A percentile compares a stretch with the other conserved stretches of the same genome.
phyloP scores from a whole-genome alignment of 2,329 filamentous ascomycete species.

The Microcyclospora tardicrescens region DNA sequence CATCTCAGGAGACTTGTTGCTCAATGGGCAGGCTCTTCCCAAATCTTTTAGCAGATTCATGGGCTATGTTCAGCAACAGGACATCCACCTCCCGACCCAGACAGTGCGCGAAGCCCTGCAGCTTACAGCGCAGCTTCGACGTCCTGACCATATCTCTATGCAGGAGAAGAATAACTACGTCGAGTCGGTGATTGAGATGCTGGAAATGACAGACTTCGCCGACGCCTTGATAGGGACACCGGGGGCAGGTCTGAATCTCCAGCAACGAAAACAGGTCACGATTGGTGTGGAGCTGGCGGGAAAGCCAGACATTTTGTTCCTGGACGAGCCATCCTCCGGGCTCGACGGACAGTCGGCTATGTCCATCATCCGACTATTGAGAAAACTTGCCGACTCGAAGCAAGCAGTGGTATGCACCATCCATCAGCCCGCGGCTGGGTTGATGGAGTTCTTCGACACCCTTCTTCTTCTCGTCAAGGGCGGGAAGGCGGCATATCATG shows the following conservation, averaged over 20 bases:
- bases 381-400: slow-evolving; percentile 52
- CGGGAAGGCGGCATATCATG: slow-evolving; percentile 55
- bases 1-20: slow-evolving; percentile 32
- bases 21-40: slow-evolving; percentile 28
- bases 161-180: slow-evolving; percentile 56
- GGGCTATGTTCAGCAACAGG: slow-evolving; percentile 49
- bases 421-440: slow-evolving; percentile 54
- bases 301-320: slow-evolving; percentile 48
- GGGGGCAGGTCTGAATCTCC: slow-evolving; percentile 41
- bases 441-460: slow-evolving; percentile 55
- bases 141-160: slow-evolving; percentile 42
- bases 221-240: slow-evolving; percentile 49
- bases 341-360: slow-evolving; percentile 57
- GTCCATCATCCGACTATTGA: slow-evolving; percentile 51
- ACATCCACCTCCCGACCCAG: slow-evolving; percentile 52
- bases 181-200: slow-evolving; percentile 47
- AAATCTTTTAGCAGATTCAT: slow-evolving; percentile 38
- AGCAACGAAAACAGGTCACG: slow-evolving; percentile 45
- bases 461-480: slow-evolving; percentile 52
- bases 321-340: slow-evolving; percentile 44
- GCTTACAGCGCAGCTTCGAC: slow-evolving; percentile 53
- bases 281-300: slow-evolving; percentile 45
- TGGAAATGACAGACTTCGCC: slow-evolving; percentile 56
- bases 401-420: slow-evolving; percentile 59
- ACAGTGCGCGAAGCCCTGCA: slow-evolving; percentile 54